Evolutionary conservation across 306 rosid genomes (phyloP).

Genomic region (Echinosophora koreensis): DNA sequence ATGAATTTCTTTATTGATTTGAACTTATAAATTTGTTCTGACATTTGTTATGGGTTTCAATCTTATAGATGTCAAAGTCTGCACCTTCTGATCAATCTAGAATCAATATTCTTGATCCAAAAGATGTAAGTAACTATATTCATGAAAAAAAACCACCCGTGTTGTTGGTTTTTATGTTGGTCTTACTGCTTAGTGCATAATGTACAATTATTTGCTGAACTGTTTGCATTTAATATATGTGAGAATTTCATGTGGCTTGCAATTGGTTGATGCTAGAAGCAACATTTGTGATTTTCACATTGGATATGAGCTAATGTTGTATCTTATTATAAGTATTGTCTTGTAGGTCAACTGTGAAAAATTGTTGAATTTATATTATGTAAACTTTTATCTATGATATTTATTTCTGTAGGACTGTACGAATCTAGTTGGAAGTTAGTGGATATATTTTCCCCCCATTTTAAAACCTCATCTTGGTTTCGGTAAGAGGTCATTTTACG

Average conservation of each 20-base stretch:
- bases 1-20: conserved; percentile 23
- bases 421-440: not conserved
- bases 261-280: conserved; percentile 28
- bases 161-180: not conserved
- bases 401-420: conserved; percentile 7
- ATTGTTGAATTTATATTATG: conserved; percentile 4
- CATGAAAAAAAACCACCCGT: conserved; percentile 8
- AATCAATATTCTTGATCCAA: conserved; percentile 93
- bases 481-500: conserved; percentile 2
- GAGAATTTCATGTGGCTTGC: conserved; percentile 28
- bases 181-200: conserved; percentile 14
- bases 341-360: not conserved
- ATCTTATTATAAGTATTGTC: not conserved
- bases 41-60: conserved; percentile 47
- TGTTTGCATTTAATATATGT: conserved; percentile 10
- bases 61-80: conserved; percentile 93
- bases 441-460: conserved; percentile 2
- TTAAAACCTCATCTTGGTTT: not conserved
- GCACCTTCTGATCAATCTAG: conserved; percentile 96
- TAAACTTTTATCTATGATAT: not conserved
- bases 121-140: conserved; percentile 75
- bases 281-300: conserved; percentile 16
- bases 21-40: conserved; percentile 33
- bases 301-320: conserved; percentile 19
- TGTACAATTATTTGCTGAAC: conserved; percentile 18